A percentile compares a stretch with the other conserved stretches of the same genome.
These are phyloP conservation scores for Dichomitus squalens DNA, from an alignment of 1,284 basidiomycete species.

Conservation along the genomic window DNA sequence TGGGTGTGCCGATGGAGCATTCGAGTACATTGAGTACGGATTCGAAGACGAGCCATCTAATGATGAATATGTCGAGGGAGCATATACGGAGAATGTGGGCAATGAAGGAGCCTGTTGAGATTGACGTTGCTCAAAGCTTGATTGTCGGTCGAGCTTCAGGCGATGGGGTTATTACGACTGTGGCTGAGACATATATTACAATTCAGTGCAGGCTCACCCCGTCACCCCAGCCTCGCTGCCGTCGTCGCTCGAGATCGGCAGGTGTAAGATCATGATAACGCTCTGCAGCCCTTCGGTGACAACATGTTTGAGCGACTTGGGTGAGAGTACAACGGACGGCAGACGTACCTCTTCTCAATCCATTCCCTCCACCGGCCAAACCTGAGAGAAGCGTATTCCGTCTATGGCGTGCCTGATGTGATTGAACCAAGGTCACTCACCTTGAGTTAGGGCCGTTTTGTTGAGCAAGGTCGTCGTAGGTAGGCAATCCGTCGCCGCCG, in stretches of 20 bases:
- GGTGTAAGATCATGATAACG: constrained; percentile 67
- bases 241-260: constrained; percentile 57
- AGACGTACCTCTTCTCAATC: constrained; percentile 77
- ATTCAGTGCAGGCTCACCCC: constrained; percentile 29
- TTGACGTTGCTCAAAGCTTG: neutral
- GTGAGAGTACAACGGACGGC: neutral
- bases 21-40: constrained; percentile 6
- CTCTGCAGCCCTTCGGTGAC: constrained; percentile 69
- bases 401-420: neutral
- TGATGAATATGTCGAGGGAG: neutral
- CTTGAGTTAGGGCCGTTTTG: constrained; percentile 79
- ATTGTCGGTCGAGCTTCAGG: constrained; percentile 12
- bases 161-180: neutral
- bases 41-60: neutral
- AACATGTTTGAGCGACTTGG: constrained; percentile 11
- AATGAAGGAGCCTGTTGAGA: constrained; percentile 2
- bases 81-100: constrained; percentile 1
- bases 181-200: neutral
- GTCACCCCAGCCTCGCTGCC: constrained; percentile 69
- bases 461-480: constrained; percentile 73
- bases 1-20: constrained; percentile 11
- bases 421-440: constrained; percentile 36
- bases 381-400: constrained; percentile 39
- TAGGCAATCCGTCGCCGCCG: constrained; percentile 67
- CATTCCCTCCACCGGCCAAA: constrained; percentile 83